Conservation (phyloP, 352 stramenopile species). For the Globisporangium iwayamae region DNA sequence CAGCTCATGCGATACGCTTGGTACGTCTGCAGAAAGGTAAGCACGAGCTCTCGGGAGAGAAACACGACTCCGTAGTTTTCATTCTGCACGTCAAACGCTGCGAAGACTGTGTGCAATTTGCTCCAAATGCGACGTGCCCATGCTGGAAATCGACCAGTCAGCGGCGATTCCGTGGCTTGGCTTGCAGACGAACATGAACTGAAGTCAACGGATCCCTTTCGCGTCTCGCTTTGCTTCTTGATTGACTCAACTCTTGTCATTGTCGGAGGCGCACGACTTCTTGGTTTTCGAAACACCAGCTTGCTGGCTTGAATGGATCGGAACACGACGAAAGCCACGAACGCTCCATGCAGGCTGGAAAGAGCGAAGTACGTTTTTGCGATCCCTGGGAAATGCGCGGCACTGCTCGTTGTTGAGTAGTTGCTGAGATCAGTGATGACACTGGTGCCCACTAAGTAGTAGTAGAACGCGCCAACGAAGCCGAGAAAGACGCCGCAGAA, state of each 20-base stretch:
- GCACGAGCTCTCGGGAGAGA: not conserved
- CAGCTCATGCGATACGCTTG: slow-evolving; percentile 17
- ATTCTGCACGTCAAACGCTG: not conserved
- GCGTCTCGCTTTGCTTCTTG: not conserved
- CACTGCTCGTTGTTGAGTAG: not conserved
- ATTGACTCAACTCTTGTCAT: not conserved
- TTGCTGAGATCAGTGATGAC: slow-evolving; percentile 2
- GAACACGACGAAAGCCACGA: not conserved
- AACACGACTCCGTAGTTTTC: not conserved
- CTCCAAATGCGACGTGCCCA: too few species aligned
- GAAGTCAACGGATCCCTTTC: not conserved
- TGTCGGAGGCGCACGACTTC: not conserved
- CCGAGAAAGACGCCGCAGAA: not conserved
- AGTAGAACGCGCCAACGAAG: slow-evolving; percentile 3
- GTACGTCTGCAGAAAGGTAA: slow-evolving; percentile 1
- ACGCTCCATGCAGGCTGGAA: not conserved
- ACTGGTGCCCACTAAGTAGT: slow-evolving; percentile 4
- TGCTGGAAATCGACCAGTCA: not conserved
- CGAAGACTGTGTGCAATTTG: not conserved
- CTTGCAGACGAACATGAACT: not conserved
- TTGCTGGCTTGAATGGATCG: not conserved
- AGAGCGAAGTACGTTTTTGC: slow-evolving; percentile 9
- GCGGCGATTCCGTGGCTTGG: not conserved
- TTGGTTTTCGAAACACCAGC: slow-evolving; percentile 6
- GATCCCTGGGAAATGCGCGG: not conserved